phyloP scores from a whole-genome alignment of 768 basidiomycete species.

The Phanerochaete carnosa region DNA sequence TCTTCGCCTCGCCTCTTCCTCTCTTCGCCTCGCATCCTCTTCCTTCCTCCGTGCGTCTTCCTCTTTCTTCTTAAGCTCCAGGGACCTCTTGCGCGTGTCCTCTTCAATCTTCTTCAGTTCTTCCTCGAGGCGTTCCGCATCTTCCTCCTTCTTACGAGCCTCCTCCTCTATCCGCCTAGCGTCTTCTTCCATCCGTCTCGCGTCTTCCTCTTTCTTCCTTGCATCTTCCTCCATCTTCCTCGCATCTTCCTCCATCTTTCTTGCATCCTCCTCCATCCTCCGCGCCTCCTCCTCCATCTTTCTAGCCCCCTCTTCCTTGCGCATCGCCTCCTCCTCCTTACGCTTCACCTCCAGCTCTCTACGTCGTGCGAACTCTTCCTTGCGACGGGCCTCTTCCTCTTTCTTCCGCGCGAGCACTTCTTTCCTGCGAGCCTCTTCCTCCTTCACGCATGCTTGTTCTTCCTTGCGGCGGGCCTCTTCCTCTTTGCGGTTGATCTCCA shows the following conservation, averaged over 20 bases:
- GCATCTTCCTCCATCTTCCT: conserved; percentile 25
- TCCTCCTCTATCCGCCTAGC: conserved; percentile 27
- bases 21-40: conserved; percentile 27
- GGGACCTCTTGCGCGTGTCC: conserved; percentile 26
- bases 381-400: conserved; percentile 24
- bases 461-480: conserved; percentile 30
- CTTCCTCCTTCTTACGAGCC: conserved; percentile 28
- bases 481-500: conserved; percentile 22
- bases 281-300: conserved; percentile 27
- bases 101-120: conserved; percentile 28
- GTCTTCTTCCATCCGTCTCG: conserved; percentile 31
- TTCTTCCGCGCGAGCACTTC: conserved; percentile 17
- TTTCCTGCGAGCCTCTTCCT: conserved; percentile 18
- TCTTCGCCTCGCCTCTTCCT: conserved; percentile 20
- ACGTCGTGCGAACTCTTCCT: conserved; percentile 11
- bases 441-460: conserved; percentile 25
- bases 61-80: conserved; percentile 19
- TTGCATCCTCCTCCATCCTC: conserved; percentile 14
- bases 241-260: conserved; percentile 20
- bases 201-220: conserved; percentile 31
- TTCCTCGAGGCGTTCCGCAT: conserved; percentile 29
- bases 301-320: conserved; percentile 29
- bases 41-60: conserved; percentile 26
- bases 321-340: conserved; percentile 30
- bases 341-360: conserved; percentile 29